Conservation (phyloP, 2,329 filamentous ascomycete species). For the Fusarium verticillioides region DNA sequence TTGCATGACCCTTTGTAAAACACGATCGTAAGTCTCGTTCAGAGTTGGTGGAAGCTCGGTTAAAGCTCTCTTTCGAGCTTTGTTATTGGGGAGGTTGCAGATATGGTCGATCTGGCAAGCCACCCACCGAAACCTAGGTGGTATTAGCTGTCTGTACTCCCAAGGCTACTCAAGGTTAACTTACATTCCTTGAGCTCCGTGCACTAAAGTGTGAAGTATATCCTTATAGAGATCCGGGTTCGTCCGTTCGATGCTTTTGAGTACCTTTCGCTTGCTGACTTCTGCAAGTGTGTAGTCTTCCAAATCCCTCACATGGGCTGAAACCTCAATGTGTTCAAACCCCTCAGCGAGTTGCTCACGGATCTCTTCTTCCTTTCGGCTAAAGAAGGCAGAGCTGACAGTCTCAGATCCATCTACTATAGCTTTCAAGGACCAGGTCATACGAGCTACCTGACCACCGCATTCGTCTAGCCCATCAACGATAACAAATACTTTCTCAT, state of each 20-base stretch:
- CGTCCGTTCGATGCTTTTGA: neutral
- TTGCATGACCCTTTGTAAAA: neutral
- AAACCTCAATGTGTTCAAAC: slow-evolving; percentile 5
- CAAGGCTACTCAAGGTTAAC: rapidly evolving
- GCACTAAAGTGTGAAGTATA: neutral
- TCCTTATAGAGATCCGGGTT: neutral
- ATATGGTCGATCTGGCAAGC: too few relatives aligned
- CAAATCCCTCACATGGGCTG: slow-evolving; percentile 9
- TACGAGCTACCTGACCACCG: neutral
- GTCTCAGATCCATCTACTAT: neutral
- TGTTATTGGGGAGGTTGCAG: neutral
- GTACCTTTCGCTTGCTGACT: neutral
- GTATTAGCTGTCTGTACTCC: too few relatives aligned
- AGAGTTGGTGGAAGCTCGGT: slow-evolving; percentile 8
- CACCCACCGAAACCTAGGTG: slow-evolving; percentile 19
- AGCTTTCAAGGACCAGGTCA: neutral
- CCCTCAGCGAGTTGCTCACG: neutral
- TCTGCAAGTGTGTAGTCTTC: slow-evolving; percentile 6
- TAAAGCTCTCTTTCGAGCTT: neutral
- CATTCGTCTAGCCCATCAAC: slow-evolving; percentile 23
- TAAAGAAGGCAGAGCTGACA: neutral
- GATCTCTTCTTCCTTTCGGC: slow-evolving; percentile 11
- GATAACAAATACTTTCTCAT: neutral
- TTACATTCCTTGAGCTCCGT: neutral
- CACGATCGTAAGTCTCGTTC: slow-evolving; percentile 4